Percentiles rank a stretch among this genome's conserved stretches.
phyloP scores from a whole-genome alignment of 2,329 filamentous ascomycete species.

The Calycina herbarum region DNA sequence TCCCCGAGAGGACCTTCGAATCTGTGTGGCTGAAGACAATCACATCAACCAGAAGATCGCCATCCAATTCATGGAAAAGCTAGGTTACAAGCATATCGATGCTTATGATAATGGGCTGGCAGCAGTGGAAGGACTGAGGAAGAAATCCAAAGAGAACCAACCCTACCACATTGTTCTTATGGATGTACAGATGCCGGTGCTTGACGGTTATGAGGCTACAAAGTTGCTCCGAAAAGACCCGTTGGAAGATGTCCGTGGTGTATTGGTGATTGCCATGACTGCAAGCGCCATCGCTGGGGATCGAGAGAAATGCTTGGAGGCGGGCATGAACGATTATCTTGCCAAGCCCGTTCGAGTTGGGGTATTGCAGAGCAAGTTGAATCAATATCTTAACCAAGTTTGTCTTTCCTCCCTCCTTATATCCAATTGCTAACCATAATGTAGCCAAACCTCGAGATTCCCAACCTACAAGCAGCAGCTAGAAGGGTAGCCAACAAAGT shows the following conservation, averaged over 20 bases:
- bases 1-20: slow-evolving; percentile 73
- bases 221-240: slow-evolving; percentile 76
- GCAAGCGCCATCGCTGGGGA: slow-evolving; percentile 93
- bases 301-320: slow-evolving; percentile 90
- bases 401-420: neutral
- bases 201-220: slow-evolving; percentile 91
- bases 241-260: slow-evolving; percentile 73
- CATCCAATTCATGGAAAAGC: slow-evolving; percentile 81
- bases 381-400: slow-evolving; percentile 56
- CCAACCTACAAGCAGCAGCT: slow-evolving; percentile 32
- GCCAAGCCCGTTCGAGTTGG: slow-evolving; percentile 93
- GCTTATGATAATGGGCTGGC: slow-evolving; percentile 88
- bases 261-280: slow-evolving; percentile 97
- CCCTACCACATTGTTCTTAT: slow-evolving; percentile 92
- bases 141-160: slow-evolving; percentile 66
- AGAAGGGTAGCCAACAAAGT: slow-evolving; percentile 28
- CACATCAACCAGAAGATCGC: slow-evolving; percentile 93
- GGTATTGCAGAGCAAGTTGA: slow-evolving; percentile 80
- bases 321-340: slow-evolving; percentile 96
- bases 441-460: slow-evolving; percentile 27
- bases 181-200: slow-evolving; percentile 94
- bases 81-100: slow-evolving; percentile 79
- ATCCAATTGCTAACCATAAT: neutral
- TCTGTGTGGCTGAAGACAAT: slow-evolving; percentile 95
- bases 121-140: slow-evolving; percentile 82